These are phyloP conservation scores for Candida odintsovae DNA, from an alignment of 805 yeast species.

Conservation along the genomic window DNA sequence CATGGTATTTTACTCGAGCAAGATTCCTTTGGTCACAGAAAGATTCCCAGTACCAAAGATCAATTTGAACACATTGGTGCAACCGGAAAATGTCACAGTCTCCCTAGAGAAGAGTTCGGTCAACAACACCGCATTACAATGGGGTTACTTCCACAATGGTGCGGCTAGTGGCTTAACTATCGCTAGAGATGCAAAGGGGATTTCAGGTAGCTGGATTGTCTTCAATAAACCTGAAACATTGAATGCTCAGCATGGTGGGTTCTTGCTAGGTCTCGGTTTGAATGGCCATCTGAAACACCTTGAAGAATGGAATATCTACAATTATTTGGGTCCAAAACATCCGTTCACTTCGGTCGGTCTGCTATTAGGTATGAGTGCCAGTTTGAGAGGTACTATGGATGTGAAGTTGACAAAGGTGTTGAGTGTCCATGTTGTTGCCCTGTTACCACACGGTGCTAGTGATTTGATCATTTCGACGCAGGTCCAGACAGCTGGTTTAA, in stretches of 20 bases:
- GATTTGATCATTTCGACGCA: conserved; percentile 77
- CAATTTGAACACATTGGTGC: conserved; percentile 59
- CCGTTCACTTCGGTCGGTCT: conserved; percentile 81
- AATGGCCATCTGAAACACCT: conserved; percentile 79
- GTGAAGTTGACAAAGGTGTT: conserved; percentile 81
- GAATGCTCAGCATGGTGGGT: conserved; percentile 89
- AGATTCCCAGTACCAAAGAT: conserved; percentile 73
- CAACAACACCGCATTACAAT: conserved; percentile 44
- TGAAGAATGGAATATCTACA: conserved; percentile 96
- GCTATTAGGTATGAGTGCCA: conserved; percentile 88
- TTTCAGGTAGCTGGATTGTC: conserved; percentile 87
- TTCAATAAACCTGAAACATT: conserved; percentile 70
- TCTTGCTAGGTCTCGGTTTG: conserved; percentile 84
- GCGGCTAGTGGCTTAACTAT: conserved; percentile 81
- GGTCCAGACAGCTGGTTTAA: conserved; percentile 87
- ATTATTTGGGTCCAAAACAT: conserved; percentile 86
- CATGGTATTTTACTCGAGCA: conserved; percentile 59
- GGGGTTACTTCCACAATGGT: conserved; percentile 94
- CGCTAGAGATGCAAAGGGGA: conserved; percentile 59
- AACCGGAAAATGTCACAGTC: conserved; percentile 63
- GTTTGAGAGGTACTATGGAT: conserved; percentile 78
- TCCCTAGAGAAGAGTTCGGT: conserved; percentile 50
- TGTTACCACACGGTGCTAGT: conserved; percentile 85
- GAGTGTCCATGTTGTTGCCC: conserved; percentile 88
- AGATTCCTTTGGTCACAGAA: conserved; percentile 79